Percentiles rank a stretch among this genome's conserved stretches.
Evolutionary conservation across 768 basidiomycete genomes (phyloP).

Genomic region (Amanita molliuscula): DNA sequence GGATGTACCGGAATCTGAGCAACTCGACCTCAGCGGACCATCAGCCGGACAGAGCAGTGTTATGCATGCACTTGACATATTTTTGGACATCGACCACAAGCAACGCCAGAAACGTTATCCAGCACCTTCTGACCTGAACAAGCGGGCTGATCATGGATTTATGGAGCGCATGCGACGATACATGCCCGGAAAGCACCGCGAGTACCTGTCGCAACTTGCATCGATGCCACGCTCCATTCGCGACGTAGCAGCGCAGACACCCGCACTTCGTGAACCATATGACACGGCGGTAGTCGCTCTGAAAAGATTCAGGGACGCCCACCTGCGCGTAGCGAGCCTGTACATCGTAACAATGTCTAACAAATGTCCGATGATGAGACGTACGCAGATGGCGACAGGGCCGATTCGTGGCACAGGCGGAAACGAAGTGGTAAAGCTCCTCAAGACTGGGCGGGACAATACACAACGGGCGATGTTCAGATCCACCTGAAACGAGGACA

Average conservation of each 20-base stretch:
- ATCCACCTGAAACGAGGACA: conserved; percentile 10
- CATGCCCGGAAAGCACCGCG: conserved; percentile 89
- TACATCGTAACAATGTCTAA: conserved; percentile 85
- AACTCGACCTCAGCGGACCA: conserved; percentile 72
- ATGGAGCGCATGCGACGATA: conserved; percentile 92
- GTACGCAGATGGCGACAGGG: conserved; percentile 33
- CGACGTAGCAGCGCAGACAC: conserved; percentile 44
- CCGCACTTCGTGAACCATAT: conserved; percentile 62
- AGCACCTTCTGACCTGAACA: conserved; percentile 53
- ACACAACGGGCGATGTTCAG: conserved; percentile 56
- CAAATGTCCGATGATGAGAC: conserved; percentile 43
- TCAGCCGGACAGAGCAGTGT: conserved; percentile 92
- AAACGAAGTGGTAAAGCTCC: conserved; percentile 66
- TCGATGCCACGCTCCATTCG: conserved; percentile 51
- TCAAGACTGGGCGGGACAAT: conserved; percentile 88
- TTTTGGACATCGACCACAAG: conserved; percentile 84
- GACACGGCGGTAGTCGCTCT: conserved; percentile 69
- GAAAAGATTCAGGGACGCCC: conserved; percentile 75
- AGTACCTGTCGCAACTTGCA: conserved; percentile 66
- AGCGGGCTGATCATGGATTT: conserved; percentile 63
- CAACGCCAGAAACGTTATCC: conserved; percentile 63
- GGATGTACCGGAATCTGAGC: conserved; percentile 49
- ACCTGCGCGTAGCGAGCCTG: conserved; percentile 82
- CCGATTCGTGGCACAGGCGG: conserved; percentile 84
- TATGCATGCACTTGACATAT: conserved; percentile 79